Evolutionary conservation across 768 basidiomycete genomes (phyloP).

Genomic region (Boletus rubropictus): DNA sequence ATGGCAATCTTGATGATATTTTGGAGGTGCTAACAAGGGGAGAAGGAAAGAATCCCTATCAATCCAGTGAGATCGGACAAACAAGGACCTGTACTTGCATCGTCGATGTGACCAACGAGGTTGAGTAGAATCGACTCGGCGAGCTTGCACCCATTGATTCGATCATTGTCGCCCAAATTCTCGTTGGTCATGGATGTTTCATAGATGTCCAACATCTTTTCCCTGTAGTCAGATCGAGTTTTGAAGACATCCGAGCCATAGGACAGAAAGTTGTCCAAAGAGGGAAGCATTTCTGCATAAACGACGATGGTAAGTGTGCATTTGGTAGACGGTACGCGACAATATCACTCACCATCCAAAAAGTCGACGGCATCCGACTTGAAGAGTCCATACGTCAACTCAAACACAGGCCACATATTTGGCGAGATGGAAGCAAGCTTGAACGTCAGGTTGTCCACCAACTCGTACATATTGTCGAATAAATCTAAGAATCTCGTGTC

Average conservation of each 20-base stretch:
- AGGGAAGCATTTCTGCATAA: slow-evolving; percentile 78
- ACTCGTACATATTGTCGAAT: slow-evolving; percentile 81
- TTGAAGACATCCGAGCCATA: slow-evolving; percentile 76
- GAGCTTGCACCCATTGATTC: slow-evolving; percentile 78
- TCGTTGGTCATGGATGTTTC: slow-evolving; percentile 62
- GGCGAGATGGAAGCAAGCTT: slow-evolving; percentile 70
- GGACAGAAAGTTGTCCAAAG: slow-evolving; percentile 83
- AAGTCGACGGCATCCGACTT: slow-evolving; percentile 81
- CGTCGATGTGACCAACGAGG: slow-evolving; percentile 70
- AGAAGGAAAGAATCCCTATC: neutral
- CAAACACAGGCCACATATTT: slow-evolving; percentile 83
- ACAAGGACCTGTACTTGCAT: slow-evolving; percentile 43
- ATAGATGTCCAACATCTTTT: slow-evolving; percentile 81
- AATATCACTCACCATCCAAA: slow-evolving; percentile 57
- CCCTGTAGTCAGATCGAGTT: slow-evolving; percentile 64
- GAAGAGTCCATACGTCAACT: slow-evolving; percentile 77
- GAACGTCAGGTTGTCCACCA: slow-evolving; percentile 82
- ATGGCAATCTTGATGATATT: slow-evolving; percentile 59
- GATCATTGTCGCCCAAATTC: slow-evolving; percentile 78
- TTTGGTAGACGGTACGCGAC: neutral
- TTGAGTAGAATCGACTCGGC: slow-evolving; percentile 80
- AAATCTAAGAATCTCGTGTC: slow-evolving; percentile 46
- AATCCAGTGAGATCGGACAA: neutral
- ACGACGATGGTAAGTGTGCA: neutral
- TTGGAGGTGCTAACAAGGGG: slow-evolving; percentile 50